Evolutionary conservation across 2,329 filamentous ascomycete genomes (phyloP).

Genomic region (Achaetomium macrosporum): DNA sequence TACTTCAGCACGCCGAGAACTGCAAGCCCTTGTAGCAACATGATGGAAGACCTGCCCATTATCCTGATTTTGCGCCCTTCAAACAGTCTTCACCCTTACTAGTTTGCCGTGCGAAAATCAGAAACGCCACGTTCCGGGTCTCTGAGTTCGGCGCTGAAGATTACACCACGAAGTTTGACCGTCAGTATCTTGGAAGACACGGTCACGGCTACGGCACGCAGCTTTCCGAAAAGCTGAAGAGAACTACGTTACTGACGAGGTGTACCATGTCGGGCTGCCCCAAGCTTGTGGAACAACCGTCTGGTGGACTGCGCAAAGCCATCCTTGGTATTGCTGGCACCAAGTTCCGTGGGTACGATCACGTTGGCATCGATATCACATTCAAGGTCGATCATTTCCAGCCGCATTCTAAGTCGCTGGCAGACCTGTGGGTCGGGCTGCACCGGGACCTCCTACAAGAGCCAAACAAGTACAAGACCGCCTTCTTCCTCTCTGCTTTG

Average conservation of each 20-base stretch:
- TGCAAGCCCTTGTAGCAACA: neutral
- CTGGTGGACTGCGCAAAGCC: neutral
- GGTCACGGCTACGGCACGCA: neutral
- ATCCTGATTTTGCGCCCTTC: neutral
- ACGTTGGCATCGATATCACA: neutral
- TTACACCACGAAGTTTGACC: neutral
- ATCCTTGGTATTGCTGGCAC: constrained; percentile 3
- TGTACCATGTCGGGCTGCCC: neutral
- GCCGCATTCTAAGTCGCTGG: neutral
- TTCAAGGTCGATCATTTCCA: constrained; percentile 8
- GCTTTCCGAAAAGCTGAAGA: neutral
- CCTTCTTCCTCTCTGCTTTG: constrained; percentile 16
- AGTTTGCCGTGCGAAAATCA: constrained; percentile 22
- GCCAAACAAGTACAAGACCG: constrained; percentile 10
- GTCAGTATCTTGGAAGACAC: constrained; percentile 12
- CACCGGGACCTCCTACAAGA: constrained; percentile 8
- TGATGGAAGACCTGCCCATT: neutral
- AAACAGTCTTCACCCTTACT: constrained; percentile 3
- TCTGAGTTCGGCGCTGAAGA: constrained; percentile 28
- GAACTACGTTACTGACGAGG: neutral
- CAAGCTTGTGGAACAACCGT: neutral
- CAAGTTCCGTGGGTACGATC: constrained; percentile 5
- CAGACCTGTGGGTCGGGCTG: constrained; percentile 13
- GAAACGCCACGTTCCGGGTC: constrained; percentile 38
- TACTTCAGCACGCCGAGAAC: constrained; percentile 27